Base-by-base conservation (phyloP, 2,329 filamentous ascomycete species). In the Hypoxylon sp. region DNA sequence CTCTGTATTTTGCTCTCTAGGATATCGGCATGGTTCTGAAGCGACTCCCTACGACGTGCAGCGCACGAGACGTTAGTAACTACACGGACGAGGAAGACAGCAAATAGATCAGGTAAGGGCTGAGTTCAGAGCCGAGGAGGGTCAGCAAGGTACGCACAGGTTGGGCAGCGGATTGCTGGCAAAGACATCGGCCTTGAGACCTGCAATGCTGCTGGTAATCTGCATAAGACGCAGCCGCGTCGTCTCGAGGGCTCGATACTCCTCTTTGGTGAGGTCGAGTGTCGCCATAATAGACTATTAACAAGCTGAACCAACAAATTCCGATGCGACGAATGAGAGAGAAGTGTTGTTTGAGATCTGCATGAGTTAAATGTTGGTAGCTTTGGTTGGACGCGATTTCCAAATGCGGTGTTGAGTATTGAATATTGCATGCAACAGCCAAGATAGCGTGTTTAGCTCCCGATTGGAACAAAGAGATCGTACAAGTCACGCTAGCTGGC, bases 11-110 rank as follows among this genome's bases (percentile, higher is more conserved):
- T 92, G 72, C 87, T 87, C 72, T 91, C 90, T 58, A 94, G 87
- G 77, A 94, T 92, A 70, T 87, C 85, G 48, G 90, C 86, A 53
- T 90, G 91, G n/a, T 89, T 88, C 78, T 93, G 90, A 53, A 95
- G 85, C 13, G 91, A 92, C 50, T 89, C 86, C 75, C 92, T 94
- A 71, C 27, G 3, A 27, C 30, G 35, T 44, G 58, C 40, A 44
- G 40, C 40, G n/a, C 35, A 37, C 13, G 17, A 40, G 8, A 14
- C 25, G 35, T 61, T 42, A 49, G 49, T 46, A 37, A 30, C 17
- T 35, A 11, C 22, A 25, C 22, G 42, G 14, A 10, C 13, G 51
- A 33, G 31, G 8, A 27, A 27, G 51, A 44, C 22, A 31, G 13
- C 20, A 3, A n/a, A n/a, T 33, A 50, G 33, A 14, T 8, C 11